Evolutionary conservation across 1,284 basidiomycete species (phyloP), one percentile per base, ranked within the genome.

Genomic region (Singerocomus rubriflavus): DNA sequence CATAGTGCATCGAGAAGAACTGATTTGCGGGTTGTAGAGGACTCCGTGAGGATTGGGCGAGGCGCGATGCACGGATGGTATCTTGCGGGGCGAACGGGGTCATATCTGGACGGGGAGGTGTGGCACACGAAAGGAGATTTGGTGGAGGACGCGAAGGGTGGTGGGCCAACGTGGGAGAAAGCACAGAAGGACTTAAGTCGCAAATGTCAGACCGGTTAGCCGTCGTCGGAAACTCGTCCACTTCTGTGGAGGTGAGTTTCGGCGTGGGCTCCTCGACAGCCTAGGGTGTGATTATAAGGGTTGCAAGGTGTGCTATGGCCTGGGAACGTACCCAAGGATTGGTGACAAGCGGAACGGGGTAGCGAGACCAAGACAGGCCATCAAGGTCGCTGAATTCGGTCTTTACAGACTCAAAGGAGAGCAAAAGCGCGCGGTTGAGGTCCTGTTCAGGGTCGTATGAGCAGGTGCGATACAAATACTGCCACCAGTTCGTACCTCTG

Each of bases 381-480:
- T 78, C 77, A 11, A 78, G 67, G 57, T 78, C 76, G 48, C 65
- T 66, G 54, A 78, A 78, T 44, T 79, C 77, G 7, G 71, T 70
- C 51, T 77, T 77, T 38, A 78, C 77, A 2, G 67, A 66, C 31
- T 57, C 60, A 45, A 78, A 77, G 6, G 75, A 69, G 43, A 63
- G 59, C n/a, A 71, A 30, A 17, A 78, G 64, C 1, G 64, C 63
- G 27, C 68, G 63, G 33, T 67, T 61, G 58, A 76, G 73, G 47
- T 73, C 74, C 76, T 78, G 16, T 56, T 0, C 31, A 7, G 21
- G 33, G 52, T 51, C 34, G 50, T 11, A 50, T 55, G 52, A 53
- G 50, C 26, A 31, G 13, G 25, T 13, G n/a, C 4, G 16, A 4
- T 4, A 26, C 5, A 25, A 1, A 4, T 12, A 31, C 21, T 5